Evolutionary conservation across 805 yeast species (phyloP).

Genomic region (Torulaspora indica): DNA sequence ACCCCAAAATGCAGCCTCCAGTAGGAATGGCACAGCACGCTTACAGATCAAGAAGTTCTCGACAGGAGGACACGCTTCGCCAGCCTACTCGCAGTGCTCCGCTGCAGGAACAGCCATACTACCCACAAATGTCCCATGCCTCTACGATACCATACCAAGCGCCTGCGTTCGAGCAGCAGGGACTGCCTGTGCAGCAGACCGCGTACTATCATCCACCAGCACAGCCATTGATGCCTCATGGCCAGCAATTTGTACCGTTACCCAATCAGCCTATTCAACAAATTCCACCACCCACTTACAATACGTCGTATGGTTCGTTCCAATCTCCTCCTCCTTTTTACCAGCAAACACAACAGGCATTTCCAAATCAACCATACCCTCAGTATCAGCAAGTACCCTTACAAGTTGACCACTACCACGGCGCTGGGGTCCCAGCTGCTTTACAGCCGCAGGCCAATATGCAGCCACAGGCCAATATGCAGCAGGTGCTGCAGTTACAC

Average conservation of each 20-base stretch:
- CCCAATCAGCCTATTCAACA: conserved; percentile 6
- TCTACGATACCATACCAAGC: background rate
- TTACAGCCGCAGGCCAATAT: conserved; percentile 12
- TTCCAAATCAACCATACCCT: background rate
- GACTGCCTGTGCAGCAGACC: conserved; percentile 7
- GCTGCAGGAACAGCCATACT: background rate
- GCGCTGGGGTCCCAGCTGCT: background rate
- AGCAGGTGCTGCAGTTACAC: conserved; percentile 26
- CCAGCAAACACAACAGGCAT: conserved; percentile 10
- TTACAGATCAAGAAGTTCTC: conserved; percentile 19
- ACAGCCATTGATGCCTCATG: background rate
- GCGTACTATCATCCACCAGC: conserved; percentile 10
- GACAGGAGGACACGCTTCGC: conserved; percentile 6
- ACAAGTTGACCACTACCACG: background rate
- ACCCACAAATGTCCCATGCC: background rate
- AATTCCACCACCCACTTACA: conserved; percentile 1
- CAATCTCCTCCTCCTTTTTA: conserved; percentile 10
- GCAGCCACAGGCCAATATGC: conserved; percentile 16
- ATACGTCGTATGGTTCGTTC: conserved; percentile 12
- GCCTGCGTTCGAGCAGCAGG: conserved; percentile 7
- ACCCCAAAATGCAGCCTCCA: conserved; percentile 19
- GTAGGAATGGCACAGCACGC: conserved; percentile 15
- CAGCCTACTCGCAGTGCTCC: conserved; percentile 1
- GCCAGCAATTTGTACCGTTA: background rate
- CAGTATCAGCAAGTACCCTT: background rate